These are phyloP conservation scores for Pseudogymnoascus sp. DNA, from an alignment of 2,329 filamentous ascomycete species.

Conservation along the genomic window DNA sequence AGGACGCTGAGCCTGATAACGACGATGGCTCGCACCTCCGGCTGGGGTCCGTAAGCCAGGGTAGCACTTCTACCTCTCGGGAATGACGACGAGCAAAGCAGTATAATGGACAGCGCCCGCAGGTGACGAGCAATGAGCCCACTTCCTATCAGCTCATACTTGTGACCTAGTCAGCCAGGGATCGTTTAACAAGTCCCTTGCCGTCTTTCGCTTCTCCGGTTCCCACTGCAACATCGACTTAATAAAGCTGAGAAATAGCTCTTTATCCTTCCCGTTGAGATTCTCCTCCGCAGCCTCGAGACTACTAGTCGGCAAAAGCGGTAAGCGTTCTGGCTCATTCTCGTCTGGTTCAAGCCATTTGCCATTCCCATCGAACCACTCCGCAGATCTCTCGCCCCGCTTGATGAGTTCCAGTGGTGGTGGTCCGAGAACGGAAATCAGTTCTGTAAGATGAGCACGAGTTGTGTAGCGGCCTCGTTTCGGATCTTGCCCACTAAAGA, in stretches of 20 bases:
- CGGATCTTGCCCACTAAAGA: slow-evolving; percentile 15
- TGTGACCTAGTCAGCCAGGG: slow-evolving; percentile 14
- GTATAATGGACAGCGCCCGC: neutral
- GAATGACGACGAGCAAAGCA: neutral
- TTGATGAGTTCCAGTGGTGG: slow-evolving; percentile 13
- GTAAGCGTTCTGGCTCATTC: slow-evolving; percentile 13
- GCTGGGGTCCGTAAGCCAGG: neutral
- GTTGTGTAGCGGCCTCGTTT: slow-evolving; percentile 13
- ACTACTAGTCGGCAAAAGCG: slow-evolving; percentile 14
- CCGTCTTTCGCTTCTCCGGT: slow-evolving; percentile 16
- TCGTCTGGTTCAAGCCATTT: slow-evolving; percentile 15
- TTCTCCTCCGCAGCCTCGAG: slow-evolving; percentile 14
- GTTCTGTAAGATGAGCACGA: slow-evolving; percentile 15
- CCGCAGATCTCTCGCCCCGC: slow-evolving; percentile 11
- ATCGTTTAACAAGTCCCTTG: slow-evolving; percentile 14
- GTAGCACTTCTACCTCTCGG: neutral
- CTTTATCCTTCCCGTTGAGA: slow-evolving; percentile 15
- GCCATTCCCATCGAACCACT: slow-evolving; percentile 14
- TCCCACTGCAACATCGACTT: slow-evolving; percentile 16
- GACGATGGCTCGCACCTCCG: neutral
- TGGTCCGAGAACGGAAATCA: slow-evolving; percentile 17
- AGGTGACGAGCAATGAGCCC: no score
- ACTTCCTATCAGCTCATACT: neutral
- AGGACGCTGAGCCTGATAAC: neutral
- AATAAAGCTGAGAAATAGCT: slow-evolving; percentile 15